Conservation (phyloP, 805 yeast genomes). For the Yamadazyma ubonensis region DNA sequence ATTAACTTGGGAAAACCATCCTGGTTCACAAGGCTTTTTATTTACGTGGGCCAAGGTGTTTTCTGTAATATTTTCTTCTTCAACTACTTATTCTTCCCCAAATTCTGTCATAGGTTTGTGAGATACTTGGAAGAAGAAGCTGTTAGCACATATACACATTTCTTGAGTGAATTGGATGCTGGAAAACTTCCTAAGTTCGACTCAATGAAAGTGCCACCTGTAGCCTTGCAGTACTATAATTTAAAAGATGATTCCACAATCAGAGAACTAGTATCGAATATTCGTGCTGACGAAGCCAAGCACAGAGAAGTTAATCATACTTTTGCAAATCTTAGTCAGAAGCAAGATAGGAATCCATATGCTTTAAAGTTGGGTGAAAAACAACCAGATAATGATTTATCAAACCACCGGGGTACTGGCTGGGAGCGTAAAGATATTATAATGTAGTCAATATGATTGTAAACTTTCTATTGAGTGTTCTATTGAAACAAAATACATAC, state of each 20-base stretch:
- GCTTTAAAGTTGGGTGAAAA: conserved; percentile 44
- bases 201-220: conserved; percentile 48
- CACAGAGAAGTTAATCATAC: conserved; percentile 81
- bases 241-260: conserved; percentile 52
- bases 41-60: conserved; percentile 67
- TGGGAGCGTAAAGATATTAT: conserved; percentile 43
- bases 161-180: conserved; percentile 51
- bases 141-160: conserved; percentile 63
- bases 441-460: conserved; percentile 15
- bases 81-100: conserved; percentile 56
- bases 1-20: conserved; percentile 64
- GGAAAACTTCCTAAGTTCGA: conserved; percentile 52
- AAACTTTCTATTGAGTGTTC: no score
- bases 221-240: conserved; percentile 66
- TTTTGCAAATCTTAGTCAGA: conserved; percentile 58
- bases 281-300: conserved; percentile 77
- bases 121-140: conserved; percentile 81
- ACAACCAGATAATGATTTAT: conserved; percentile 41
- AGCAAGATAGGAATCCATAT: conserved; percentile 65
- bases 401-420: conserved; percentile 30
- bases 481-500: no score
- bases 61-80: conserved; percentile 66
- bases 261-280: conserved; percentile 56
- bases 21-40: conserved; percentile 50
- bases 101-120: conserved; percentile 70